Conservation (phyloP, 768 basidiomycete genomes). For the Nidula microcarpa region DNA sequence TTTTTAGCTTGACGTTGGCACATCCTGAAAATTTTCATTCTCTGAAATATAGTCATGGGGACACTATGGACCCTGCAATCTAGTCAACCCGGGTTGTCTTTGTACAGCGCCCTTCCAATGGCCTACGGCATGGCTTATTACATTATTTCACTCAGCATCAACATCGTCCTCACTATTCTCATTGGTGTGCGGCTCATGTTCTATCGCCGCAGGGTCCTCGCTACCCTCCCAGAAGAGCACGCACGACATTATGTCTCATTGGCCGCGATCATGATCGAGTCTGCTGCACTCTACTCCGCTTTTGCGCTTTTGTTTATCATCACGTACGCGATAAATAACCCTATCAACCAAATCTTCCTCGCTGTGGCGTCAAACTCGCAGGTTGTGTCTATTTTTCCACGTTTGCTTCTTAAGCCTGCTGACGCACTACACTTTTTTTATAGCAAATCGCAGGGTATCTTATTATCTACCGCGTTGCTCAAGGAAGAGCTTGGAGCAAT, state of each 20-base stretch:
- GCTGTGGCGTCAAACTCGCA: conserved; percentile 28
- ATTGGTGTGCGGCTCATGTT: conserved; percentile 29
- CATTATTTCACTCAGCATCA: conserved; percentile 33
- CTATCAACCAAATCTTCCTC: conserved; percentile 37
- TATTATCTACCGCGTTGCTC: conserved; percentile 44
- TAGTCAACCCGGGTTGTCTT: conserved; percentile 33
- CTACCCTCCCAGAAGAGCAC: conserved; percentile 26
- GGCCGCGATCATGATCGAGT: conserved; percentile 36
- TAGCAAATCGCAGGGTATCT: conserved; percentile 45
- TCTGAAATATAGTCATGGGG: conserved; percentile 27
- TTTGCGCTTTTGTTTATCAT: conserved; percentile 36
- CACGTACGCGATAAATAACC: conserved; percentile 33
- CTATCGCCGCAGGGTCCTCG: conserved; percentile 23
- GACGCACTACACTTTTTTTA: neutral
- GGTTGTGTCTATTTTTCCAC: conserved; percentile 9
- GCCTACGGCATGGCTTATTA: conserved; percentile 35
- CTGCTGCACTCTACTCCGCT: conserved; percentile 39
- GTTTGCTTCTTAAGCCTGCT: neutral
- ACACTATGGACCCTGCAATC: conserved; percentile 41
- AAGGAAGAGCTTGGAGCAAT: conserved; percentile 40
- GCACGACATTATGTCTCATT: conserved; percentile 32
- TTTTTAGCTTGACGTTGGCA: neutral
- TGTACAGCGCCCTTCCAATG: conserved; percentile 30
- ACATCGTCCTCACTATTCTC: conserved; percentile 37
- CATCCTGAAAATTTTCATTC: neutral